Conservation (phyloP, 139 green algal species). For the Pseudopediastrum boryanum region DNA sequence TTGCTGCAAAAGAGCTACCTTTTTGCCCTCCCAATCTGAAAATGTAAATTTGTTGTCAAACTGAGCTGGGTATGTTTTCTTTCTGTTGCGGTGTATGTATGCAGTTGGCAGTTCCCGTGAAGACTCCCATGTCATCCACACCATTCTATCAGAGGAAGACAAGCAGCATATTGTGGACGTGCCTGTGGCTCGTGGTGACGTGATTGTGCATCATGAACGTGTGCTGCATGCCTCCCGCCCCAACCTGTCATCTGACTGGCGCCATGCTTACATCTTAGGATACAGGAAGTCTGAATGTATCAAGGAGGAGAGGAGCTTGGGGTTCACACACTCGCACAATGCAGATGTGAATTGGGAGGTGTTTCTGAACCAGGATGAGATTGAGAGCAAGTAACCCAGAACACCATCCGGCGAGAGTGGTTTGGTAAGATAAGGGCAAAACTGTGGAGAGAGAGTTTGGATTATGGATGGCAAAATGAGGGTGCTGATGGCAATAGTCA, state of each 20-base stretch:
- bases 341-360: conserved; percentile 34
- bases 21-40: too few species aligned
- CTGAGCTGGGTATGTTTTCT: too few species aligned
- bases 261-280: conserved; percentile 64
- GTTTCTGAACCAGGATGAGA: too few species aligned
- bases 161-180: conserved; percentile 41
- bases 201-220: conserved; percentile 72
- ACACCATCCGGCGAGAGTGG: too few species aligned
- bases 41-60: too few species aligned
- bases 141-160: conserved; percentile 36
- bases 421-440: too few species aligned
- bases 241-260: conserved; percentile 54
- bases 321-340: conserved; percentile 68
- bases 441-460: too few species aligned
- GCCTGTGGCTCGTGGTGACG: conserved; percentile 54
- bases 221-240: conserved; percentile 57
- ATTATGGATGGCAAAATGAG: too few species aligned
- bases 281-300: conserved; percentile 56
- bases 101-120: conserved; percentile 49
- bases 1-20: too few species aligned
- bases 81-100: neutral
- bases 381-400: too few species aligned
- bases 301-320: conserved; percentile 57
- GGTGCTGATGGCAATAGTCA: too few species aligned
- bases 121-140: conserved; percentile 59